Evolutionary conservation across 257 asterid genomes (phyloP), one percentile per base, ranked within the genome.

Genomic region (Gardenia jasminoides): DNA sequence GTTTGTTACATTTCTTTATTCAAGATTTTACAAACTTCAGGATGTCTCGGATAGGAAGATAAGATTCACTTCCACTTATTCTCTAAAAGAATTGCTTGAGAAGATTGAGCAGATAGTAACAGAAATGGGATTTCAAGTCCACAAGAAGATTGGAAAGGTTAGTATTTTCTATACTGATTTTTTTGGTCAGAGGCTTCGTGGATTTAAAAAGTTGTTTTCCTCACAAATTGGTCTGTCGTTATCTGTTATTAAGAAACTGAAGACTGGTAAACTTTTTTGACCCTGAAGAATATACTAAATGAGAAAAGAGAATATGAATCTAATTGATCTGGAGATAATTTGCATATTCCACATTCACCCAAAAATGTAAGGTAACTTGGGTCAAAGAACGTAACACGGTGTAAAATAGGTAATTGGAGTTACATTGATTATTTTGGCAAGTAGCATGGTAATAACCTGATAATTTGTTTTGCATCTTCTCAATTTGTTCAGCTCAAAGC

Each of bases 41-140:
- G 99, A 93, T 84, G 91, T 86, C 76, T 90, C 99, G 0, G 95
- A 93, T 89, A 92, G 99, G 87, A 92, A 90, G 80, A 96, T 96
- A 81, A 88, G 99, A 78, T 96, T 96, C 65, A 86, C 99, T 3
- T 93, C 99, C 41, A 85, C 89, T 80, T 88, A 82, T 83, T 89
- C 95, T 80, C 94, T 94, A 28, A 93, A 87, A 77, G 95, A 89
- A 82, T 78, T 96, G 88, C 88, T 91, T 80, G 93, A 92, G 86
- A 85, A 92, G 88, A 90, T 96, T 61, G 97, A 93, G 84, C 79
- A 84, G 56, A 87, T 78, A n/a, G 97, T 88, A 36, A 78, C 69
- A 3, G 83, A 83, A 77, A 88, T 93, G 98, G 99, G 98, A 71
- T 92, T 86, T 87, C 90, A 82, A 41, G 96, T 88, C 61, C 96